Conservation (phyloP, 2,329 filamentous ascomycete genomes). For the Penicillium sp. region DNA sequence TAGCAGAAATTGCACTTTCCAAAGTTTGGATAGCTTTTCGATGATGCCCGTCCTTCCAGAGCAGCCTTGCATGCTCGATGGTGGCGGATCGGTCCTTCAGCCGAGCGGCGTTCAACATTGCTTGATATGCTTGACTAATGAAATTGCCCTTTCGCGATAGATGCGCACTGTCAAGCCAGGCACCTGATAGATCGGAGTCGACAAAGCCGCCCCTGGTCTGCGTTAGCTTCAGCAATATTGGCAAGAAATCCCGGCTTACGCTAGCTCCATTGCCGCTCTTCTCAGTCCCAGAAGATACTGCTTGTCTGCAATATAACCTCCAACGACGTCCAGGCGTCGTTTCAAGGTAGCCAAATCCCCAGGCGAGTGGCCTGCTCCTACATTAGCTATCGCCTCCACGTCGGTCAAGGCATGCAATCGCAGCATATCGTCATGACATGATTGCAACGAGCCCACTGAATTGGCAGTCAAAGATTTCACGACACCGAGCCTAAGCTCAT, state of each 20-base stretch:
- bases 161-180: constrained; percentile 80
- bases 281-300: constrained; percentile 85
- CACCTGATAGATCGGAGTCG: constrained; percentile 67
- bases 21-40: constrained; percentile 91
- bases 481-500: constrained; percentile 61
- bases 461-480: constrained; percentile 69
- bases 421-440: constrained; percentile 77
- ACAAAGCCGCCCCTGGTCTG: constrained; percentile 50
- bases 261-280: constrained; percentile 78
- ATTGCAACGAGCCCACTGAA: constrained; percentile 71
- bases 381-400: constrained; percentile 66
- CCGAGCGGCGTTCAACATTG: constrained; percentile 79
- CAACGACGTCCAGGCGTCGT: constrained; percentile 78
- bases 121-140: constrained; percentile 84
- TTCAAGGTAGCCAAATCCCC: constrained; percentile 52
- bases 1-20: constrained; percentile 74
- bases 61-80: constrained; percentile 85
- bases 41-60: constrained; percentile 91
- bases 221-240: constrained; percentile 9
- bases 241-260: constrained; percentile 25
- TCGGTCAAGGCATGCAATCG: constrained; percentile 85
- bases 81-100: constrained; percentile 81
- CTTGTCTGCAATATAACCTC: constrained; percentile 85
- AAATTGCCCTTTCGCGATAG: constrained; percentile 81
- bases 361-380: constrained; percentile 29